These are phyloP conservation scores for Acrocalymma vagum DNA, from an alignment of 2,329 filamentous ascomycete genomes.

Conservation along the genomic window DNA sequence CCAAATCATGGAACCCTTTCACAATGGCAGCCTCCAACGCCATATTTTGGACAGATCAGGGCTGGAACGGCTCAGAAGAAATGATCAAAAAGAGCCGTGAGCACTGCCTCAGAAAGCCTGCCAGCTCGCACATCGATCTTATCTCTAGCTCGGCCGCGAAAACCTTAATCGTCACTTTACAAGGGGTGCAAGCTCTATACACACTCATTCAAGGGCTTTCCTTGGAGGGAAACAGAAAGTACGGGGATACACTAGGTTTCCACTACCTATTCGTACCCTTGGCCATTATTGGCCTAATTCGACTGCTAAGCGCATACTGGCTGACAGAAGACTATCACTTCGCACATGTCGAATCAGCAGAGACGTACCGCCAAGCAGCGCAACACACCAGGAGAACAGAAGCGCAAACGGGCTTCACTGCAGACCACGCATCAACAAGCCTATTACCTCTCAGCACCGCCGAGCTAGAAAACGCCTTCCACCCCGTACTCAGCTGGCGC, in stretches of 20 bases:
- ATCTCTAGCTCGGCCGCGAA: slow-evolving; percentile 19
- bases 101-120: slow-evolving; percentile 9
- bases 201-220: slow-evolving; percentile 3
- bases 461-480: too few relatives aligned
- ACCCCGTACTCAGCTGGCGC: too few relatives aligned
- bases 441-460: too few relatives aligned
- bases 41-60: slow-evolving; percentile 43
- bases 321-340: slow-evolving; percentile 22
- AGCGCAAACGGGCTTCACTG: too few relatives aligned
- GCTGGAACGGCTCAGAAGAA: slow-evolving; percentile 47
- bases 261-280: slow-evolving; percentile 17
- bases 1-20: slow-evolving; percentile 31
- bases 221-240: neutral
- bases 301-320: slow-evolving; percentile 21
- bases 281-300: slow-evolving; percentile 17
- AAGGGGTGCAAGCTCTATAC: slow-evolving; percentile 22
- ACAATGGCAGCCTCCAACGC: slow-evolving; percentile 45
- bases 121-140: slow-evolving; percentile 8
- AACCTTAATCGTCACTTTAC: slow-evolving; percentile 20
- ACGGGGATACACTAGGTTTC: neutral
- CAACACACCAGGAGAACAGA: too few relatives aligned
- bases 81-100: slow-evolving; percentile 9
- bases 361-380: too few relatives aligned
- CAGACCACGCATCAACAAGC: too few relatives aligned
- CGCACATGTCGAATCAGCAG: too few relatives aligned